phyloP scores from a whole-genome alignment of 2,329 filamentous ascomycete species.

The Nannizziopsis barbatae region DNA sequence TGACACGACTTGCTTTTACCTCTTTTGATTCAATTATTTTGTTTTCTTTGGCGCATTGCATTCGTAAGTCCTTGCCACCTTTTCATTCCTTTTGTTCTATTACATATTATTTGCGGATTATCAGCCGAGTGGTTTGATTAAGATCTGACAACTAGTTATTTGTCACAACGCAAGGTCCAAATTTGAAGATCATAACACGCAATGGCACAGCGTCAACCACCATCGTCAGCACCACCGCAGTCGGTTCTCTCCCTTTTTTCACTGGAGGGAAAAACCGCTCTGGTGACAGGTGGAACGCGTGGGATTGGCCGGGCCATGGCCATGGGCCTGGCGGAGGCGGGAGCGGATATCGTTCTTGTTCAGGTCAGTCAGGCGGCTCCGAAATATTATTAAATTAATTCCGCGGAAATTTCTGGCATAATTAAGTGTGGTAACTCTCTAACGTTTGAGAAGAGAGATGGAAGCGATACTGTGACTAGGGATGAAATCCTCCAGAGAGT shows the following conservation, averaged over 20 bases:
- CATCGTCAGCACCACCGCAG: not conserved
- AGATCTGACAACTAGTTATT: no score
- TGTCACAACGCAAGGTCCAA: not conserved
- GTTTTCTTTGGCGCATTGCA: no score
- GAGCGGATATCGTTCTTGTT: constrained; percentile 36
- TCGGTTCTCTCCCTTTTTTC: constrained; percentile 27
- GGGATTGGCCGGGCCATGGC: constrained; percentile 41
- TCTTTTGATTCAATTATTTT: no score
- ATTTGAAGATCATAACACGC: not conserved
- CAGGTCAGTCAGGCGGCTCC: constrained; percentile 23
- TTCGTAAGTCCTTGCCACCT: no score
- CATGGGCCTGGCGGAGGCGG: constrained; percentile 37
- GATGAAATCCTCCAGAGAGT: constrained; percentile 33
- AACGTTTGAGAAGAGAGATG: constrained; percentile 39
- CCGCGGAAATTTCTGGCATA: no score
- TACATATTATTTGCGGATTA: no score
- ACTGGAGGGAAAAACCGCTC: constrained; percentile 33
- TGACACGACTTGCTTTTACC: no score
- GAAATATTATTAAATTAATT: no score
- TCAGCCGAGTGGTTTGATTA: no score
- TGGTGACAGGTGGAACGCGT: constrained; percentile 39
- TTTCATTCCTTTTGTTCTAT: no score
- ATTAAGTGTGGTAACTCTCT: not conserved
- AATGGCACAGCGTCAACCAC: no score
- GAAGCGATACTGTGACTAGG: constrained; percentile 35